These are phyloP conservation scores for Tricladium varicosporioides DNA, from an alignment of 2,329 filamentous ascomycete genomes.

Conservation along the genomic window DNA sequence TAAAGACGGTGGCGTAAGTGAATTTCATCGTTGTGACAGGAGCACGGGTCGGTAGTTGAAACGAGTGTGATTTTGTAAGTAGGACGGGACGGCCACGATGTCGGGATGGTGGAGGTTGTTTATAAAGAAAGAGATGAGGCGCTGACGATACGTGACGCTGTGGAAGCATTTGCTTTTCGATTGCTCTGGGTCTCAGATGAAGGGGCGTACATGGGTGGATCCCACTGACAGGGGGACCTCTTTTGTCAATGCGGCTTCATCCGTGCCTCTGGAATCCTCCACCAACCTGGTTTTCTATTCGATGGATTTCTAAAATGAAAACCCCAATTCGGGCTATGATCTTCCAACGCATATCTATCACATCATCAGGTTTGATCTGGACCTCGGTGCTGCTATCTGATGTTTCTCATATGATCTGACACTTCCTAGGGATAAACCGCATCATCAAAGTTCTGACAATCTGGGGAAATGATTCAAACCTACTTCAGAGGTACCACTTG, in stretches of 20 bases:
- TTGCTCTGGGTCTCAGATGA: neutral
- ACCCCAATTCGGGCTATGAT: no score
- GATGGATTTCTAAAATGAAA: neutral
- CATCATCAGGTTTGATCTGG: no score
- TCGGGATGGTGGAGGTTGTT: neutral
- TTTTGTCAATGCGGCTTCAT: neutral
- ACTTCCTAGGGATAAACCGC: neutral
- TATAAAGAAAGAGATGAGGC: neutral
- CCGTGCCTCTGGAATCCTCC: neutral
- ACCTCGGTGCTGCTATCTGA: no score
- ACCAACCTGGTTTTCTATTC: neutral
- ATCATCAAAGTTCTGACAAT: neutral
- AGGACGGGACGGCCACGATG: no score
- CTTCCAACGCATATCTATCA: no score
- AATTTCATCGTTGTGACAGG: conserved; percentile 7
- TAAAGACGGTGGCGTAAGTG: neutral
- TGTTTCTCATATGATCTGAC: neutral
- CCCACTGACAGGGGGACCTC: neutral
- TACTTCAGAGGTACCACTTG: no score
- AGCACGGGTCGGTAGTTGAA: neutral
- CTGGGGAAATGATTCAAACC: no score
- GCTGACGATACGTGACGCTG: neutral
- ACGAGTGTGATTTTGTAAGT: neutral
- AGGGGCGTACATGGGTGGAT: neutral
- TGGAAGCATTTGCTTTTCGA: neutral